Evolutionary conservation across 352 stramenopile species (phyloP), one percentile per base, ranked within the genome.

Genomic region (Phytophthora aleatoria): DNA sequence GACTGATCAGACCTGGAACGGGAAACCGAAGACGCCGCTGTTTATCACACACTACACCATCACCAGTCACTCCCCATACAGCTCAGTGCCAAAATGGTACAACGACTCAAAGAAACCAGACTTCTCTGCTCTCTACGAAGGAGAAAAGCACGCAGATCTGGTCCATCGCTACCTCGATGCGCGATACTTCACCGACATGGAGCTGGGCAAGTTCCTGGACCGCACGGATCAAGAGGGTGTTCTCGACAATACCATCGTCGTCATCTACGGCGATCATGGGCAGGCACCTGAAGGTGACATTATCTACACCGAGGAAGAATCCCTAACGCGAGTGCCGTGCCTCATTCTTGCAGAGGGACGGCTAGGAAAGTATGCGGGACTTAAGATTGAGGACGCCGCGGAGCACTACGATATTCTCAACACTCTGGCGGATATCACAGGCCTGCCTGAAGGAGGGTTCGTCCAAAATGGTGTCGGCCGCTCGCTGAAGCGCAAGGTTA

Each of bases 1-100:
- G 26, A 57, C 30, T 0, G 44, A 75, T 24, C 67, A 60, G 0
- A 20, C 68, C 24, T 26, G 43, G 2, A 55, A 43, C 0, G 66
- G 67, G 1, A 44, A 77, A 11, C 24, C 51, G 0, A 83, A 78
- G 50, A 68, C 57, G 33, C 77, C 79, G 26, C 73, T 77, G 30
- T 89, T 85, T 59, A 54, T 84, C 35, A 89, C 76, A 10, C 76
- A 85, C 43, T 89, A 85, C 64, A 85, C 79, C 35, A 89, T 86
- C 62, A 79, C 73, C 6, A 84, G 70, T 47, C 80, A 89, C 56
- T 56, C 27, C 16, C 75, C 59, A 64, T 77, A 62, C 33, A n/a
- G 36, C 16, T 69, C n/a, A 27, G 41, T 63, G 12, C 75, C 79
- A 3, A 69, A 60, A 42, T 87, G 80, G 80, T 85, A 77, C 63